Evolutionary conservation across 441 rosid species (phyloP), one percentile per base, ranked within the genome.

Genomic region (Syzygium syzygioides): DNA sequence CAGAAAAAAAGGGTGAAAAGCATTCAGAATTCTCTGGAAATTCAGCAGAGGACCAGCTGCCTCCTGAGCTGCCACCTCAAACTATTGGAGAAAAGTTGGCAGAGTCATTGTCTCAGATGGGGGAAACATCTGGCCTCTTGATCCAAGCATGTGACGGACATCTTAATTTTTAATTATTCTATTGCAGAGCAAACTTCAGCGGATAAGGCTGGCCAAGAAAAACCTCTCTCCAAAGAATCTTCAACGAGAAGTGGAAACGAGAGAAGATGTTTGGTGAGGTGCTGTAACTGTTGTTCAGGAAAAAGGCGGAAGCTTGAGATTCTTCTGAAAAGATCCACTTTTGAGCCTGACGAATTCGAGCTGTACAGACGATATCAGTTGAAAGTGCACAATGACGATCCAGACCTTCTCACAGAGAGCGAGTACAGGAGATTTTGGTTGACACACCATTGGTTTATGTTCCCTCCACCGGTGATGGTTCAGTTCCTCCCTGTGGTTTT

Each of bases 401-500:
- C 95, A 1, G 95, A 89, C 88, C 85, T 86, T 55, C 93, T 98
- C 87, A 92, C 95, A n/a, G 96, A 95, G 92, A 79, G 79, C 84
- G 92, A 93, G 56, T 98, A 96, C 93, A 92, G 34, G 92, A 93
- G 91, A 88, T 95, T 97, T 93, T 98, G 89, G 99, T 98, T 52
- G 98, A 98, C 90, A 93, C 98, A 62, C 99, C 99, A 62, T 90
- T 98, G 85, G 90, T 94, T n/a, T 94, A 89, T 93, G 96, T 95
- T 89, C 93, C 92, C 54, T 93, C 96, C 11, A 89, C 98, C 59
- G 94, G 92, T 93, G 96, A 97, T 91, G 92, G 88, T 83, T 90
- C 91, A 34, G 95, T 95, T 90, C 97, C 99, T 87, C 94, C 93
- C 20, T 95, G 96, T 87, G 99, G 99, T 68, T 97, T 95, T 87